Conservation (phyloP, 805 yeast genomes). For the Debaryomyces tyrocola region DNA sequence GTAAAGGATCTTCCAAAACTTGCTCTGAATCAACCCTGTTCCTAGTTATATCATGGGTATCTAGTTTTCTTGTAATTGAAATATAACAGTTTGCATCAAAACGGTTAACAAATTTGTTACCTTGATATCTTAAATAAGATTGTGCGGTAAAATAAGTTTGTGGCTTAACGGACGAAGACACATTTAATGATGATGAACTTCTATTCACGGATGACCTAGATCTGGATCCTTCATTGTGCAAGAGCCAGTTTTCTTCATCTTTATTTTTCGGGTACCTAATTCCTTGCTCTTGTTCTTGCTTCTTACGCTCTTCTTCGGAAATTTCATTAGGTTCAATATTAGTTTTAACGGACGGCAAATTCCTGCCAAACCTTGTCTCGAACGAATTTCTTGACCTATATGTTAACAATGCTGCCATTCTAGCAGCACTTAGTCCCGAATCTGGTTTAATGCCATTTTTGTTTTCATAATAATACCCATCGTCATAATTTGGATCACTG, state of each 20-base stretch:
- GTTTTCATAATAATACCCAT: slow-evolving; percentile 75
- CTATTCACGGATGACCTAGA: slow-evolving; percentile 9
- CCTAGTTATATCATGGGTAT: slow-evolving; percentile 91
- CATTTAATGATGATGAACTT: not conserved
- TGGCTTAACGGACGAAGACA: slow-evolving; percentile 32
- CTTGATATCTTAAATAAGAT: slow-evolving; percentile 91
- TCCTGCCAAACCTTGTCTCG: slow-evolving; percentile 89
- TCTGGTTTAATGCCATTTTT: slow-evolving; percentile 69
- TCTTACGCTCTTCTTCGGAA: slow-evolving; percentile 7
- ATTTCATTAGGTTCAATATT: not conserved
- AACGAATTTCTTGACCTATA: slow-evolving; percentile 91
- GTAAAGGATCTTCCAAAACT: slow-evolving; percentile 29
- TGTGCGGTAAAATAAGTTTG: slow-evolving; percentile 89
- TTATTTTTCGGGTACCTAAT: slow-evolving; percentile 45
- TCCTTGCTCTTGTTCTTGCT: slow-evolving; percentile 17
- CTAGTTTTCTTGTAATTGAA: slow-evolving; percentile 87
- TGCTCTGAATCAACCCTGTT: slow-evolving; percentile 54
- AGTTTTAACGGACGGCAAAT: slow-evolving; percentile 26
- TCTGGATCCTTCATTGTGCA: slow-evolving; percentile 82
- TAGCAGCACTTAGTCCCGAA: slow-evolving; percentile 89
- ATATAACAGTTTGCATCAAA: slow-evolving; percentile 98
- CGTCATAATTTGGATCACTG: slow-evolving; percentile 89
- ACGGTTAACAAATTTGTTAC: slow-evolving; percentile 81
- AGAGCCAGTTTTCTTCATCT: slow-evolving; percentile 74
- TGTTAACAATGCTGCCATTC: slow-evolving; percentile 94